Evolutionary conservation across 805 yeast genomes (phyloP).

Genomic region (Zygosaccharomyces pseudorouxii): DNA sequence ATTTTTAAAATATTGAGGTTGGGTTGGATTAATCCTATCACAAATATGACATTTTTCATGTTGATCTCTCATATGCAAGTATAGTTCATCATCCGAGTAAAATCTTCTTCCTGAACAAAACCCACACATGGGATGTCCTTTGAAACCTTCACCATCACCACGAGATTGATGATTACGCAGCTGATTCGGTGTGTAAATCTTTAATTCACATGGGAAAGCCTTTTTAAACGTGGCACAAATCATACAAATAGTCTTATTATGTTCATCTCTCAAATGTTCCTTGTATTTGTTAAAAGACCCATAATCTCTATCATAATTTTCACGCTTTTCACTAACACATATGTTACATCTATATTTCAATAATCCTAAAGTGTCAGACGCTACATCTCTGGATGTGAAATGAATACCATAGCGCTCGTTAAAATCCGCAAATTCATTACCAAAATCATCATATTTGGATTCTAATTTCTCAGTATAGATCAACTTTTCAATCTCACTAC

Average conservation of each 20-base stretch:
- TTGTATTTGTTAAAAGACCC: conserved; percentile 52
- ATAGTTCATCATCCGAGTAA: conserved; percentile 84
- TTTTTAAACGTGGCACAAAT: conserved; percentile 75
- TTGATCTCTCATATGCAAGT: conserved; percentile 69
- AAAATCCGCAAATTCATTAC: conserved; percentile 31
- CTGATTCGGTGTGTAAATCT: conserved; percentile 54
- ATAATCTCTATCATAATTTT: conserved; percentile 33
- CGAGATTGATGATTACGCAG: conserved; percentile 62
- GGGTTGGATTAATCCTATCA: conserved; percentile 56
- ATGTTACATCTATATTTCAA: conserved; percentile 55
- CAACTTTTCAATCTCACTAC: conserved; percentile 58
- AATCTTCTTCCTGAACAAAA: conserved; percentile 72
- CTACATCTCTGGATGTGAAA: conserved; percentile 53
- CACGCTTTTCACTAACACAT: conserved; percentile 27
- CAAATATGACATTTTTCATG: conserved; percentile 93
- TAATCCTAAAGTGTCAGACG: conserved; percentile 46
- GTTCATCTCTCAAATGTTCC: conserved; percentile 61
- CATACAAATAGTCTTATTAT: conserved; percentile 62
- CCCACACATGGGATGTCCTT: conserved; percentile 85
- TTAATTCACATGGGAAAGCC: conserved; percentile 69
- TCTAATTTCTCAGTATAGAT: conserved; percentile 50
- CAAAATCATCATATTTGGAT: conserved; percentile 39
- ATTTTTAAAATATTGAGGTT: conserved; percentile 72
- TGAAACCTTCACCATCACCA: conserved; percentile 77
- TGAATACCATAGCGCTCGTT: conserved; percentile 49